phyloP scores from a whole-genome alignment of 2,329 filamentous ascomycete species.

The Fusarium pseudocircinatum region DNA sequence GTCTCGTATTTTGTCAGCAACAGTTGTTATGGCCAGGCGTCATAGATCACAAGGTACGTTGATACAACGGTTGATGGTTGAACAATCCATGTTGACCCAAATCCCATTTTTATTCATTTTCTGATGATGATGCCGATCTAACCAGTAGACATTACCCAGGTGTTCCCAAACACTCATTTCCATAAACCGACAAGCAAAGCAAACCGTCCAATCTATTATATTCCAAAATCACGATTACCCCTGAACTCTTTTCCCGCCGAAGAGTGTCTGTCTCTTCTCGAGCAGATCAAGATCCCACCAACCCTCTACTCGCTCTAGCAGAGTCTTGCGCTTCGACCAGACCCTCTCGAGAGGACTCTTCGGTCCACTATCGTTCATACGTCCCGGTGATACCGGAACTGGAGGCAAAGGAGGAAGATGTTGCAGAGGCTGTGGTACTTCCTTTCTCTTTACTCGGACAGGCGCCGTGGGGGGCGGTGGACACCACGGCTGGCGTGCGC shows the following conservation, averaged over 20 bases:
- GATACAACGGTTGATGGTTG: neutral
- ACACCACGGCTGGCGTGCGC: constrained; percentile 43
- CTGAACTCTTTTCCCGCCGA: constrained; percentile 39
- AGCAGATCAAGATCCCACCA: constrained; percentile 65
- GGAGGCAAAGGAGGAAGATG: constrained; percentile 46
- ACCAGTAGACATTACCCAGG: constrained; percentile 44
- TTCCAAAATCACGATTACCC: constrained; percentile 13
- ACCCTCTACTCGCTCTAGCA: constrained; percentile 60
- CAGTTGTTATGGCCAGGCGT: too few relatives aligned
- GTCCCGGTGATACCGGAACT: constrained; percentile 33
- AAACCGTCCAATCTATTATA: constrained; percentile 30
- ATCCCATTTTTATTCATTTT: constrained; percentile 34
- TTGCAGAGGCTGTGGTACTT: constrained; percentile 43
- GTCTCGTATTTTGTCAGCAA: neutral
- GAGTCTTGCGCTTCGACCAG: constrained; percentile 56
- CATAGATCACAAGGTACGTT: neutral
- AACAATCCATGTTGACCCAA: constrained; percentile 13
- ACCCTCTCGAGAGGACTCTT: constrained; percentile 42
- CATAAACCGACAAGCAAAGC: constrained; percentile 14
- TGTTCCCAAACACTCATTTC: constrained; percentile 16
- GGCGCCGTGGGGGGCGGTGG: constrained; percentile 52
- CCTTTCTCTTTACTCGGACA: constrained; percentile 38
- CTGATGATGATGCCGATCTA: constrained; percentile 36
- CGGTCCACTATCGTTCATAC: constrained; percentile 21
- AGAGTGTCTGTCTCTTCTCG: constrained; percentile 54